Evolutionary conservation across 108 stramenopile genomes (phyloP).

Genomic region (Hondaea fermentalgiana): DNA sequence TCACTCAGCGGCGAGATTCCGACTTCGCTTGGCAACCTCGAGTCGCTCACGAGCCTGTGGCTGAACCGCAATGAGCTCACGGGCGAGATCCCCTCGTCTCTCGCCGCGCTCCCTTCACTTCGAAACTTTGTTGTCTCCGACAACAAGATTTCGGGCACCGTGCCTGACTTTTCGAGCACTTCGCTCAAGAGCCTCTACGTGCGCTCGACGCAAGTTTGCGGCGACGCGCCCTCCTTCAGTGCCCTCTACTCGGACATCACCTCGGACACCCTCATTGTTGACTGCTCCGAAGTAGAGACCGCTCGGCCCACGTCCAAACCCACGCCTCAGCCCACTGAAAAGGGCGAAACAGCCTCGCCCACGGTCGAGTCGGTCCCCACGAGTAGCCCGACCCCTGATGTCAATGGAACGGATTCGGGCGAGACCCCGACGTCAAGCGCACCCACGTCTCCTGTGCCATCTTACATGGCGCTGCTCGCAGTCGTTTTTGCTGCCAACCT

Average conservation of each 20-base stretch:
- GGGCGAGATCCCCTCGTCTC: not conserved
- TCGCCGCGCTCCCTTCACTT: not conserved
- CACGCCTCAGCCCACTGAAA: not conserved
- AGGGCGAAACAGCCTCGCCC: not conserved
- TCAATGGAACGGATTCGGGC: not conserved
- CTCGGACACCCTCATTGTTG: not conserved
- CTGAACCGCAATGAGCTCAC: not conserved
- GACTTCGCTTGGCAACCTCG: not conserved
- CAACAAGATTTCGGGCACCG: not conserved
- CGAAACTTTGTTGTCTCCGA: not conserved
- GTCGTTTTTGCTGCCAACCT: too few relatives aligned
- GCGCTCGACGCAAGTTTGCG: not conserved
- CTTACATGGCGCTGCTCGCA: too few relatives aligned
- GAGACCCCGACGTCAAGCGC: too few relatives aligned
- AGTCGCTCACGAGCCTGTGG: not conserved
- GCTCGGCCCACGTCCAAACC: not conserved
- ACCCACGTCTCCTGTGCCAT: too few relatives aligned
- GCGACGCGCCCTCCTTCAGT: not conserved
- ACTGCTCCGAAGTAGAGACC: not conserved
- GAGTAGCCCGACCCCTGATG: not conserved
- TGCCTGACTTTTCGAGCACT: not conserved
- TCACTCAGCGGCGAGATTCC: not conserved
- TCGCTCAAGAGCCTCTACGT: not conserved
- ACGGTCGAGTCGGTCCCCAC: not conserved
- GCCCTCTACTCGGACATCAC: not conserved